Percentiles rank a stretch among this genome's conserved stretches.
These are phyloP conservation scores for Amylostereum areolatum DNA, from an alignment of 1,284 basidiomycete species.

Conservation along the genomic window DNA sequence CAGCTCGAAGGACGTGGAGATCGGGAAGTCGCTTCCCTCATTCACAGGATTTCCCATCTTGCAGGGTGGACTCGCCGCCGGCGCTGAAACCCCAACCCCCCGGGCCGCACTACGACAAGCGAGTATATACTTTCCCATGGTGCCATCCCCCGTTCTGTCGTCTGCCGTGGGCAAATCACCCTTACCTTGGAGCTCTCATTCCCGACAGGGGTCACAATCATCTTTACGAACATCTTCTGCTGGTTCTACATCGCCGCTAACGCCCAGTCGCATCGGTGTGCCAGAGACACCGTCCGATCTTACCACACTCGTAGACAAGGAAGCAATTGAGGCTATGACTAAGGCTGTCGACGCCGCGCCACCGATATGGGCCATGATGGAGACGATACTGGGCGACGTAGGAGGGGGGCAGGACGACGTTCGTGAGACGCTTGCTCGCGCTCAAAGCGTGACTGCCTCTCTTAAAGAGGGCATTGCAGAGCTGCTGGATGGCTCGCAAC, in stretches of 20 bases:
- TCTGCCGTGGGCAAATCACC: conserved; percentile 5
- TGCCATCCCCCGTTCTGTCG: neutral
- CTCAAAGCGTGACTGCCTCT: conserved; percentile 50
- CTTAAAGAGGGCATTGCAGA: conserved; percentile 47
- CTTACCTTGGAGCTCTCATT: conserved; percentile 32
- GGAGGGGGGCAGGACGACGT: conserved; percentile 36
- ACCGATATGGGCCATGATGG: conserved; percentile 66
- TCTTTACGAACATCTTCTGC: conserved; percentile 42
- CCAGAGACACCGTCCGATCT: conserved; percentile 34
- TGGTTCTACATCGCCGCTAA: conserved; percentile 30
- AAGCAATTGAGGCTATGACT: conserved; percentile 64
- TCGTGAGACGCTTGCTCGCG: conserved; percentile 44
- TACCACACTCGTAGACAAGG: conserved; percentile 58
- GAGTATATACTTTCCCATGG: conserved; percentile 7
- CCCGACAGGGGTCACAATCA: conserved; percentile 51
- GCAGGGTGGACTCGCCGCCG: conserved; percentile 16
- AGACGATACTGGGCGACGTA: conserved; percentile 47
- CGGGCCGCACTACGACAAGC: conserved; percentile 33
- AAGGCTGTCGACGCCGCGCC: conserved; percentile 66
- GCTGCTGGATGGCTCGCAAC: conserved; percentile 42
- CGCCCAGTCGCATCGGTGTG: conserved; percentile 15
- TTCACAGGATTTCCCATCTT: conserved; percentile 35
- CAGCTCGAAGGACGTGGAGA: conserved; percentile 85
- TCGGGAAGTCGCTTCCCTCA: conserved; percentile 76
- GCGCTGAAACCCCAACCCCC: conserved; percentile 33